Evolutionary conservation across 352 stramenopile species (phyloP).

Genomic region (Vaucheria bursata): DNA sequence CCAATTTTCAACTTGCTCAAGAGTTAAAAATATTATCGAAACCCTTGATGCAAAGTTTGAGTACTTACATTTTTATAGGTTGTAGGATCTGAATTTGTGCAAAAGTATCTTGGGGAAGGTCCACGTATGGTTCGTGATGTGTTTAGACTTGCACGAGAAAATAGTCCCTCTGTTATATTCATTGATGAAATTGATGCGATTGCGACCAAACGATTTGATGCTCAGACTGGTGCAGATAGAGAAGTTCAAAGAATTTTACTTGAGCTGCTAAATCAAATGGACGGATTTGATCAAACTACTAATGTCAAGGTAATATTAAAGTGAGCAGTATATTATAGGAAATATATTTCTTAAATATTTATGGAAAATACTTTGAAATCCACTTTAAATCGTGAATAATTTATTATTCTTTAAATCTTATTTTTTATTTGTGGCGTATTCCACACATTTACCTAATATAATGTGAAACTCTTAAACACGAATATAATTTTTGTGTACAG

Average conservation of each 20-base stretch:
- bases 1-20: too few relatives aligned
- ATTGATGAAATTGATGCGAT: slow-evolving; percentile 99
- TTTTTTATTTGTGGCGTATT: too few relatives aligned
- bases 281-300: slow-evolving; percentile 98
- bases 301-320: slow-evolving; percentile 98
- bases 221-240: slow-evolving; percentile 54
- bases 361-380: too few relatives aligned
- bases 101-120: slow-evolving; percentile 99
- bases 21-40: too few relatives aligned
- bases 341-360: background rate
- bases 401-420: too few relatives aligned
- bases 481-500: too few relatives aligned
- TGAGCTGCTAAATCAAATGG: slow-evolving; percentile 99
- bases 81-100: slow-evolving; percentile 95
- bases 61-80: background rate
- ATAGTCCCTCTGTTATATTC: slow-evolving; percentile 97
- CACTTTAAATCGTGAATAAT: too few relatives aligned
- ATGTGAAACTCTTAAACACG: too few relatives aligned
- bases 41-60: too few relatives aligned
- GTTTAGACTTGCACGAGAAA: slow-evolving; percentile 98
- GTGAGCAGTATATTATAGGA: background rate
- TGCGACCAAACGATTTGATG: slow-evolving; percentile 98
- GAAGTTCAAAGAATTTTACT: slow-evolving; percentile 96
- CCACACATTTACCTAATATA: too few relatives aligned
- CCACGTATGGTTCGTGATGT: slow-evolving; percentile 99